Evolutionary conservation across 225 moss, liverwort and hornwort genomes (phyloP).

Genomic region (Physcomitrium patens): DNA sequence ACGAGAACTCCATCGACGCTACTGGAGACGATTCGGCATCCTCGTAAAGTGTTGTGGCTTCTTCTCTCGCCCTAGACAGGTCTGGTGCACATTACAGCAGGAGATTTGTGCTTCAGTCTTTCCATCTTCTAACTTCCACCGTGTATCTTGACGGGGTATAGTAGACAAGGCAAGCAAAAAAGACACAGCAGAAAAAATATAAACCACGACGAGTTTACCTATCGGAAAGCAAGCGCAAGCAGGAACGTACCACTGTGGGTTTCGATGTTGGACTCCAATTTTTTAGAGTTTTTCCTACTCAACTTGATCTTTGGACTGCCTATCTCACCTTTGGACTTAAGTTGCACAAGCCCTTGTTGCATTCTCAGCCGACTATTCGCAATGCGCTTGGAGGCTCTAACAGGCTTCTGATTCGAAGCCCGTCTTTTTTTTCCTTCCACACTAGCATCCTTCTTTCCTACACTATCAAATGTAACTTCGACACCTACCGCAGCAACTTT

Average conservation of each 20-base stretch:
- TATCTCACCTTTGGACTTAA: conserved; percentile 27
- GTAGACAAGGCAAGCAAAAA: background rate
- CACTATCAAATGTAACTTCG: conserved; percentile 14
- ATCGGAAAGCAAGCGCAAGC: conserved; percentile 22
- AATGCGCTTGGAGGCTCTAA: conserved; percentile 51
- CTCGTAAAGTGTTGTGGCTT: conserved; percentile 10
- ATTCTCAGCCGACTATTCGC: conserved; percentile 46
- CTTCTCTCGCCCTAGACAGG: conserved; percentile 16
- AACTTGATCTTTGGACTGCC: conserved; percentile 28
- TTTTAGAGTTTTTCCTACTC: conserved; percentile 31
- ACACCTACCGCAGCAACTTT: conserved; percentile 20
- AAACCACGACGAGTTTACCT: conserved; percentile 15
- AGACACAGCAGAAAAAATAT: conserved; percentile 6
- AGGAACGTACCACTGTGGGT: conserved; percentile 32
- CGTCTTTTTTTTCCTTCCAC: conserved; percentile 29
- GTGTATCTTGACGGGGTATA: conserved; percentile 14
- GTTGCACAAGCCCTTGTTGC: conserved; percentile 33
- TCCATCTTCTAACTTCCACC: background rate
- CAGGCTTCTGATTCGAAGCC: conserved; percentile 32
- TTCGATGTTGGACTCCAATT: background rate
- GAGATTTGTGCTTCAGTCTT: background rate
- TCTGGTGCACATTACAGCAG: conserved; percentile 31
- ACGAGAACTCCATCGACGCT: conserved; percentile 24
- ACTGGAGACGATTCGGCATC: conserved; percentile 28
- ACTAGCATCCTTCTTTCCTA: conserved; percentile 18